Base-by-base conservation (phyloP, 345 rosid genomes). In the Leavenworthia alabamica region DNA sequence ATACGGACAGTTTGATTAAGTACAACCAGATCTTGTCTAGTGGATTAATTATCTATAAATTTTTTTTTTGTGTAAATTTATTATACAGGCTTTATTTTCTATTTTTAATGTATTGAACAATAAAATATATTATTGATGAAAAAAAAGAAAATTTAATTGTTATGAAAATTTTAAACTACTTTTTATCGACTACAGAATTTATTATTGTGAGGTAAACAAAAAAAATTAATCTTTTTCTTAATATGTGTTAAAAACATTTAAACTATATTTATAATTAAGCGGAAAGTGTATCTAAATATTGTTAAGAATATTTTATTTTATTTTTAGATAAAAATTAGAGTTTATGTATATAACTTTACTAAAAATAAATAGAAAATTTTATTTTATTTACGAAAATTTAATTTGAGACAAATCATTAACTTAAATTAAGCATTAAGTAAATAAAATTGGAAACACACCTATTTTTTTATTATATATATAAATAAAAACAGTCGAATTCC, bases 1-100 rank as follows among this genome's bases (percentile, higher is more conserved):
- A 17, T 36, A 16, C 39, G 63, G 62, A 61, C 55, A 51, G 13
- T 52, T 68, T 67, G 51, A 58, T 67, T 49, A 57, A 67, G 72
- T 58, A 48, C 51, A 67, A 48, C 11, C 4, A 48, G 65, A 58
- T 67, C 44, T 28, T 67, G 72, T 58, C 72, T n/a, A 27, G 56
- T 40, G 3, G 15, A 49, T 68, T 40, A 50, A 9, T 26, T 26
- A 56, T 56, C 35, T 23, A 24, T 8, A 8, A 2, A 41, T n/a
- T 16, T 17, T 22, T 33, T 12, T 13, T 10, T 24, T 10, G 12
- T 48, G 14, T 50, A 3, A 37, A 36, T 36, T 49, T 12, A 48
- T 15, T 24, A n/a, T n/a, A 24, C 37, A 19, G 33, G 14, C 14
- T 60, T 47, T 20, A 19, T 15, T 46, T 6, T 2, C 14, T 22